Evolutionary conservation across 805 yeast genomes (phyloP), one percentile per base, ranked within the genome.

Genomic region (Candida saitoana): DNA sequence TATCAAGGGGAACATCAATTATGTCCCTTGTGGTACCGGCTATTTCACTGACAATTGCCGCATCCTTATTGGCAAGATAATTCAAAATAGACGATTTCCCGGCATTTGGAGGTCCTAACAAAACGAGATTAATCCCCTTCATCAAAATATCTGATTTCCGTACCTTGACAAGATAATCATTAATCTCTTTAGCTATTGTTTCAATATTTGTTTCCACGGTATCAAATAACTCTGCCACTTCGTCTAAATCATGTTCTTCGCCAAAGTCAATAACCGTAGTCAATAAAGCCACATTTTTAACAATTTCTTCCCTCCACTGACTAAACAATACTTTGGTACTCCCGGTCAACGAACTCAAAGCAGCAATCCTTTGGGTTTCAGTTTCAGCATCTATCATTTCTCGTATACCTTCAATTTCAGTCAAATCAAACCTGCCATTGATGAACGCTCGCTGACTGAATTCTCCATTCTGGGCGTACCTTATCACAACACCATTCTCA

Each of bases 21-120:
- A 87, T 67, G 55, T 93, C 99, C 53, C 99, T 72, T 0, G 99
- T 93, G 0, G 99, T 93, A 0, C 99, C 99, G 2, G 96, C 95
- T 4, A 86, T 77, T 30, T 80, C 80, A 56, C 96, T 87, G 1
- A 93, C 98, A 30, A 93, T 88, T 0, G 96, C 95, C 14, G 88
- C 84, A 17, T 89, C 95, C 17, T 84, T 77, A 44, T 81, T 74
- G 0, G 90, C 87, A 5, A 93, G 60, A n/a, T 65, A 55, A 54
- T 93, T 93, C 39, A 93, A 61, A 8, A 93, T 63, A 1, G 96
- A 87, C 3, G 96, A 89, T 57, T 93, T 93, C 0, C 99, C 99
- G 1, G 96, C 96, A 60, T 93, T 93, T 1, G 99, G 96, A 5
- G 95, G 93, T 0, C 99, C 99, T 11, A 90, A 49, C 7, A 93